Evolutionary conservation across 2,329 filamentous ascomycete genomes (phyloP).

Genomic region (Fusarium sp.): DNA sequence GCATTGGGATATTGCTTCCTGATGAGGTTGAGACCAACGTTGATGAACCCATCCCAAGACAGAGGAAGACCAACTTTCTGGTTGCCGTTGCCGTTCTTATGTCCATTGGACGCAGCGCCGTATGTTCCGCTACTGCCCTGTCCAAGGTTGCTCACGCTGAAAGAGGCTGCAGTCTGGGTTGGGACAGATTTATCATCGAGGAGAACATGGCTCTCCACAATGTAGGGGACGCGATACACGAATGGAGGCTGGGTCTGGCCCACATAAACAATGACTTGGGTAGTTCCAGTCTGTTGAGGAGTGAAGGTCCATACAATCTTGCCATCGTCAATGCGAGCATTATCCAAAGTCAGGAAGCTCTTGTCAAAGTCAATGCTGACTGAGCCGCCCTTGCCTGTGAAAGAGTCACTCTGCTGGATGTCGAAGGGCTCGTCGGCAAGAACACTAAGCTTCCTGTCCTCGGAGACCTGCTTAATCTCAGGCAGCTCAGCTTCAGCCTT

Average conservation of each 20-base stretch:
- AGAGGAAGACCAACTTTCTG: neutral
- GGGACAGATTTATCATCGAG: neutral
- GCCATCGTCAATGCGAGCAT: conserved; percentile 5
- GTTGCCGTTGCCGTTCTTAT: neutral
- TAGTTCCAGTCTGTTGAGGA: neutral
- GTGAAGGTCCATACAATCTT: conserved; percentile 16
- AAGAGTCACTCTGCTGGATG: conserved; percentile 6
- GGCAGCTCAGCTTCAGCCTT: neutral
- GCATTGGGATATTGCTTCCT: conserved; percentile 9
- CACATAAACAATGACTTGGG: conserved; percentile 41
- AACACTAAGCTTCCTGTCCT: neutral
- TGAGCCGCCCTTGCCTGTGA: conserved; percentile 9
- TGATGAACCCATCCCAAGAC: conserved; percentile 23
- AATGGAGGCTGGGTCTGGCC: conserved; percentile 51
- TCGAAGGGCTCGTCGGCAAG: neutral
- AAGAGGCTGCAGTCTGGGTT: neutral
- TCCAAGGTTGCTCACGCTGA: neutral
- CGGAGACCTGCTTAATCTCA: conserved; percentile 1
- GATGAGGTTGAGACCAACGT: conserved; percentile 16
- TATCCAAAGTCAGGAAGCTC: neutral
- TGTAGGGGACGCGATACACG: conserved; percentile 47
- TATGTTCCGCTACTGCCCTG: neutral
- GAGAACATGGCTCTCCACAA: neutral
- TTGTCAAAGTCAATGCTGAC: conserved; percentile 13
- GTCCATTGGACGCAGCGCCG: neutral